Percentiles rank a stretch among this genome's conserved stretches.
These are phyloP conservation scores for Aplosporella prunicola DNA, from an alignment of 2,329 filamentous ascomycete species.

Conservation along the genomic window DNA sequence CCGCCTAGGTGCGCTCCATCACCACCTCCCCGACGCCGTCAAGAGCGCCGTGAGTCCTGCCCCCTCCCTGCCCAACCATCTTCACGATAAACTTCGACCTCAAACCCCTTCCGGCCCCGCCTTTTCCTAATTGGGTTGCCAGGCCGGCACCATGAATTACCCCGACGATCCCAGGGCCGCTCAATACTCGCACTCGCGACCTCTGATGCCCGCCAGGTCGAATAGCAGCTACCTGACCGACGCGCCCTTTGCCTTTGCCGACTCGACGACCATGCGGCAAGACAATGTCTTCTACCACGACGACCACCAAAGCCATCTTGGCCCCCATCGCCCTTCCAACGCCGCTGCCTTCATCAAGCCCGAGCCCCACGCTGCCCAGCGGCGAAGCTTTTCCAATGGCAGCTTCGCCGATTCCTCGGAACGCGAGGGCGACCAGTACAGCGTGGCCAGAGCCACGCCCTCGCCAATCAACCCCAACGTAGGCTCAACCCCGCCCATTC, in stretches of 20 bases:
- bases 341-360: too few relatives aligned
- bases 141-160: slow-evolving; percentile 9
- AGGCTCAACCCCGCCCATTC: slow-evolving; percentile 5
- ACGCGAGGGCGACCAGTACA: slow-evolving; percentile 6
- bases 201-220: slow-evolving; percentile 7
- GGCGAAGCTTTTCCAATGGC: slow-evolving; percentile 2
- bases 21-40: slow-evolving; percentile 2
- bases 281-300: slow-evolving; percentile 4
- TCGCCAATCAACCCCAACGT: slow-evolving; percentile 5
- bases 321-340: not conserved
- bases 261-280: slow-evolving; percentile 5
- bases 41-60: slow-evolving; percentile 8
- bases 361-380: slow-evolving; percentile 1
- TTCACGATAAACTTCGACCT: slow-evolving; percentile 8
- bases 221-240: slow-evolving; percentile 5
- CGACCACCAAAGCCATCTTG: slow-evolving; percentile 5
- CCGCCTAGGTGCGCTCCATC: slow-evolving; percentile 8
- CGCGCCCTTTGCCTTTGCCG: not conserved
- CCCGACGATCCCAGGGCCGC: slow-evolving; percentile 8
- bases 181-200: not conserved
- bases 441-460: slow-evolving; percentile 1
- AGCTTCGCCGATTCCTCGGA: slow-evolving; percentile 7
- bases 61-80: slow-evolving; percentile 8
- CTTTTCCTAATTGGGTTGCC: slow-evolving; percentile 9
- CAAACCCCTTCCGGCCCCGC: slow-evolving; percentile 7